Evolutionary conservation across 306 rosid species (phyloP), one percentile per base, ranked within the genome.

Genomic region (Cicer judaicum): DNA sequence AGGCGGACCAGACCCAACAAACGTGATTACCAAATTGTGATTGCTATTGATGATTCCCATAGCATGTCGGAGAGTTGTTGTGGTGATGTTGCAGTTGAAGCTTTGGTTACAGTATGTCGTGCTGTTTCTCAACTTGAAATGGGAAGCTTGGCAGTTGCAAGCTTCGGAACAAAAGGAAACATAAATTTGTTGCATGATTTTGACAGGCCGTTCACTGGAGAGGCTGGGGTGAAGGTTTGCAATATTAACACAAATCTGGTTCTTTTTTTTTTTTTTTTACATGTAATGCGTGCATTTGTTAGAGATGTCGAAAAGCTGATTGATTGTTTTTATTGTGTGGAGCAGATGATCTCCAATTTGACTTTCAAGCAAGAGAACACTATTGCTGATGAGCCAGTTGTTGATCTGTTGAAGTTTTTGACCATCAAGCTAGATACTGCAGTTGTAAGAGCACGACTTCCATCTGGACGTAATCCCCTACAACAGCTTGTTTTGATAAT

Each of bases 11-110:
- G 89, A 24, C 98, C 95, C 55, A 90, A 94, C 82, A 94, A 94
- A 82, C 98, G 95, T 68, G 97, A 94, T 83, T 94, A 94, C 68
- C 97, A 94, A 87, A 87, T 91, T 42, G 93, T 94, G 38, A 89
- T 94, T 79, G 98, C 97, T 1, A 77, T 94, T 81, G 98, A 94
- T 86, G 98, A 94, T 87, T 94, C 98, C 49, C 89, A 70, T 19
- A 94, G 98, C 64, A 94, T 94, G 97, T 90, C 95, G 7, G 96
- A 91, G 83, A 87, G 79, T 83, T 12, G 86, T 57, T 78, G 93
- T n/a, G 95, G 97, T 46, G 87, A 81, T 59, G 89, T 85, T 63
- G 97, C 97, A 34, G 70, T 85, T 68, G 96, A 94, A 84, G 93
- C 97, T 71, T 68, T 91, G 84, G 96, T 94, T 44, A 89, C 96